These are phyloP conservation scores for Ehretia macrophylla DNA, from an alignment of 257 asterid species.

Conservation along the genomic window DNA sequence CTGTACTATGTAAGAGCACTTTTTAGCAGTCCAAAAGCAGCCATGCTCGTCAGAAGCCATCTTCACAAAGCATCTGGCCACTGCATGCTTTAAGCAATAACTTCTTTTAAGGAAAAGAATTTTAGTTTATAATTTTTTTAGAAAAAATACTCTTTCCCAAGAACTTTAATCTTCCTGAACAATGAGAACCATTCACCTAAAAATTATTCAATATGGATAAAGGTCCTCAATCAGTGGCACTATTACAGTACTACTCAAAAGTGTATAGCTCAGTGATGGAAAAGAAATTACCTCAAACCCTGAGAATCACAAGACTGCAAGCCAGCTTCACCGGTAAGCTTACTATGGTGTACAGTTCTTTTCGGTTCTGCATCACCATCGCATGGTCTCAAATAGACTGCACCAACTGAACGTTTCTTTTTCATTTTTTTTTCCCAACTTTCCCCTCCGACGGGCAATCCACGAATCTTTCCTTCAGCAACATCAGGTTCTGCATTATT, in stretches of 20 bases:
- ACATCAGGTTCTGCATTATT: conserved; percentile 52
- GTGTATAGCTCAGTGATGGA: conserved; percentile 6
- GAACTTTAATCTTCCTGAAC: no score
- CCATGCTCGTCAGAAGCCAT: no score
- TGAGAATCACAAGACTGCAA: conserved; percentile 62
- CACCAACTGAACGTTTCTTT: conserved; percentile 93
- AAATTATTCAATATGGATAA: neutral
- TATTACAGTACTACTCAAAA: neutral
- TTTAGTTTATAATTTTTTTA: no score
- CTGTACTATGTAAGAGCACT: no score
- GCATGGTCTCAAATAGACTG: conserved; percentile 61
- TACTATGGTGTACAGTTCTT: conserved; percentile 58
- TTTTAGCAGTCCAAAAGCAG: no score
- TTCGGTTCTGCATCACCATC: conserved; percentile 71
- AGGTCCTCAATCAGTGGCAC: neutral
- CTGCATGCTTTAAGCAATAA: no score
- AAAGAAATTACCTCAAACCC: conserved; percentile 51
- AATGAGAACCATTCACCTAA: neutral
- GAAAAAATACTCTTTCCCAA: no score
- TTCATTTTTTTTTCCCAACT: conserved; percentile 96
- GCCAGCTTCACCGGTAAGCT: conserved; percentile 61
- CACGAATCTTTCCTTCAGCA: conserved; percentile 74
- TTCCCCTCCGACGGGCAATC: conserved; percentile 87
- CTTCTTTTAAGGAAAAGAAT: no score
- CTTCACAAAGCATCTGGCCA: no score